Evolutionary conservation across 495 filamentous ascomycete genomes (phyloP).

Genomic region (Hypoxylon subgilvum): DNA sequence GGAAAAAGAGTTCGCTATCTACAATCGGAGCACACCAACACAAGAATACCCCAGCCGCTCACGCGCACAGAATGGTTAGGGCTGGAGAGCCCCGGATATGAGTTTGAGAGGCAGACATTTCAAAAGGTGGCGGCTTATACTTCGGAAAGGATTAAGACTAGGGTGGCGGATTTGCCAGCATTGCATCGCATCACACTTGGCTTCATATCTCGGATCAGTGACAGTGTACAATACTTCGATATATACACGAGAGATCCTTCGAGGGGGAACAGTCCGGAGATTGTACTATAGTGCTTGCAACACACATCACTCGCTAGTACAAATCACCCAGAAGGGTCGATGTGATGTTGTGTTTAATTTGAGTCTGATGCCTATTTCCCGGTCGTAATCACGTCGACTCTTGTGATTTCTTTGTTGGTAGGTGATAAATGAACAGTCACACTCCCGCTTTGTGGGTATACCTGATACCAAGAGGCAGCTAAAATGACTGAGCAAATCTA

Average conservation of each 20-base stretch:
- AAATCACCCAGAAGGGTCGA: slow-evolving; percentile 18
- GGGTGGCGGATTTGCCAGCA: slow-evolving; percentile 2
- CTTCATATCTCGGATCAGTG: neutral
- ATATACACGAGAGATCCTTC: slow-evolving; percentile 11
- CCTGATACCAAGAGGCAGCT: too few relatives aligned
- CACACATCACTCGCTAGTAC: slow-evolving; percentile 22
- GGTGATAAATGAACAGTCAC: too few relatives aligned
- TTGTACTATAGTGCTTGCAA: slow-evolving; percentile 33
- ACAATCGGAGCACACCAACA: slow-evolving; percentile 4
- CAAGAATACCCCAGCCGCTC: slow-evolving; percentile 8
- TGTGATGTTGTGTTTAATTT: slow-evolving; percentile 25
- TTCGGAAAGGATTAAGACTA: slow-evolving; percentile 7
- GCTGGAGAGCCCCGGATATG: slow-evolving; percentile 12
- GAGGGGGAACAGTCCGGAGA: slow-evolving; percentile 7
- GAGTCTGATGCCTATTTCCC: slow-evolving; percentile 1
- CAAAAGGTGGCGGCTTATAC: neutral
- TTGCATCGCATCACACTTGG: too few relatives aligned
- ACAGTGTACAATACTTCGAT: slow-evolving; percentile 7
- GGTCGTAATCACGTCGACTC: too few relatives aligned
- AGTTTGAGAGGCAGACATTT: neutral
- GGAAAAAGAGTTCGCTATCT: slow-evolving; percentile 6
- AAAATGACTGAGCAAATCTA: slow-evolving; percentile 32
- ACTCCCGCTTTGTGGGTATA: too few relatives aligned
- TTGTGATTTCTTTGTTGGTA: too few relatives aligned
- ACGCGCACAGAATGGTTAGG: slow-evolving; percentile 10